Conservation (phyloP, 768 basidiomycete species). For the Lanmaoa rubissima region DNA sequence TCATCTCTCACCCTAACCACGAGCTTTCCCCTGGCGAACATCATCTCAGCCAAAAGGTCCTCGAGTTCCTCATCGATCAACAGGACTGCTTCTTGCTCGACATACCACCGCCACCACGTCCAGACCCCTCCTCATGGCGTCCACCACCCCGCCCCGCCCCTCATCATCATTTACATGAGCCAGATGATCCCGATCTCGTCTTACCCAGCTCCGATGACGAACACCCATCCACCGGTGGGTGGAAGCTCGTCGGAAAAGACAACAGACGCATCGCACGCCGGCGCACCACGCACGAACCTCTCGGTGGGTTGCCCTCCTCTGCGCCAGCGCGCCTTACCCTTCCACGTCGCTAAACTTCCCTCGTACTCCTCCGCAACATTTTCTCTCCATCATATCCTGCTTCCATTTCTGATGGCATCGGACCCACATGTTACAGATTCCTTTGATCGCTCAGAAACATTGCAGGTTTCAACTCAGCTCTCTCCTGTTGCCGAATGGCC, state of each 20-base stretch:
- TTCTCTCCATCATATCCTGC: slow-evolving; percentile 3
- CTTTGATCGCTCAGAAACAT: slow-evolving; percentile 15
- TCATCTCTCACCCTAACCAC: slow-evolving; percentile 86
- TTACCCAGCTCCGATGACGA: slow-evolving; percentile 51
- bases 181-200: slow-evolving; percentile 47
- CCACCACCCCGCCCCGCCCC: slow-evolving; percentile 13
- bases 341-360: slow-evolving; percentile 28
- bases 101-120: slow-evolving; percentile 64
- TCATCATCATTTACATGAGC: slow-evolving; percentile 17
- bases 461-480: slow-evolving; percentile 37
- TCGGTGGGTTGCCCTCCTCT: slow-evolving; percentile 35
- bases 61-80: slow-evolving; percentile 95
- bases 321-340: slow-evolving; percentile 30
- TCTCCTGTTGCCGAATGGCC: slow-evolving; percentile 50
- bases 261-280: slow-evolving; percentile 48
- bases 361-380: neutral
- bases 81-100: slow-evolving; percentile 95
- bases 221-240: slow-evolving; percentile 44
- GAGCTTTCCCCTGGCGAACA: slow-evolving; percentile 87
- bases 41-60: slow-evolving; percentile 80
- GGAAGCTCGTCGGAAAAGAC: slow-evolving; percentile 49
- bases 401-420: slow-evolving; percentile 14
- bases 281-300: slow-evolving; percentile 53
- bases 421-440: slow-evolving; percentile 19
- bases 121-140: slow-evolving; percentile 32